Base-by-base conservation (phyloP, 2,329 filamentous ascomycete genomes). In the Epichloe uncinata region DNA sequence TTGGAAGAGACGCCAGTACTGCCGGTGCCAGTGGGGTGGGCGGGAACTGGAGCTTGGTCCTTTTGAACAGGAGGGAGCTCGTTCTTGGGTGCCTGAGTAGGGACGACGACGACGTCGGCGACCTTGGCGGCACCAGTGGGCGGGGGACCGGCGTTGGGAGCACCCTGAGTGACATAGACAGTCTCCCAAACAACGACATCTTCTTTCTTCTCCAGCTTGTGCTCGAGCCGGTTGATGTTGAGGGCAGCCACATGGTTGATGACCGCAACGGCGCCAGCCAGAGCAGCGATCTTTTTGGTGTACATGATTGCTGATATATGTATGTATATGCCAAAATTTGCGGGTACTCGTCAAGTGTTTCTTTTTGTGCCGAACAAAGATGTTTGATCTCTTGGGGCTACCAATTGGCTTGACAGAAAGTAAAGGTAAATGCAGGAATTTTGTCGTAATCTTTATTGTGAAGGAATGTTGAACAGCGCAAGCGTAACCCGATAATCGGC, bases 251-350 rank as follows among this genome's bases (percentile, higher is more conserved):
- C 66, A 60, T 73, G 66, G 56, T 70, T 65, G 56, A 68, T 63
- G 44, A 76, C 64, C 57, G 68, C 63, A 51, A 69, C 63, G 50
- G 69, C 63, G 49, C 69, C 70, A 49, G 68, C 66, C 51, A 75
- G 58, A 52, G 65, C 53, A 50, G 67, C 60, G 51, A 72, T 52
- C 58, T 70, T 64, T 56, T 71, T 73, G 60, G 64, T 58, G 55
- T 67, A 63, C 73, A 75, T 75, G 68, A 62, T 47, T 35, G 48
- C 8, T 41, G 40, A 49, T 49, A 7, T 38, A 4, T 26, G 15
- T 26, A 20, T 41, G 5, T 34, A 40, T 37, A 43, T 16, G 3
- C 5, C 5, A 22, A 22, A 42, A 30, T 2, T 30, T 30, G 30
- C 30, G 8, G 11, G 30, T 30, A 30, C 38, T 11, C n/a, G 8